Evolutionary conservation across 768 basidiomycete genomes (phyloP), one percentile per base, ranked within the genome.

Genomic region (Suillus plorans): DNA sequence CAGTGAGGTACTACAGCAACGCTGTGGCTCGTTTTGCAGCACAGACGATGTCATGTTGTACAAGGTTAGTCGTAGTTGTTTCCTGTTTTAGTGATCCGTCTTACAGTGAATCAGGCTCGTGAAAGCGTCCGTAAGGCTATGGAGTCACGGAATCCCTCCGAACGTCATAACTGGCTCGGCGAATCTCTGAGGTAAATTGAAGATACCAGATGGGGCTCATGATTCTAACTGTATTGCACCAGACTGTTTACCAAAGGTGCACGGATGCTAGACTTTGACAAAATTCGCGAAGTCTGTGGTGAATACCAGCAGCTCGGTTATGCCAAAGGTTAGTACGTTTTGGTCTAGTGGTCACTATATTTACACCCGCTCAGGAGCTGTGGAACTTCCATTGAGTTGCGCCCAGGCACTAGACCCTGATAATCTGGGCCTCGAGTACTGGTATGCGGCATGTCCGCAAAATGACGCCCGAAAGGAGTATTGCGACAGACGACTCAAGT

Each of bases 1-100:
- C 75, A 97, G 94, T 73, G 95, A 98, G 71, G 88, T 95, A 50
- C 79, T 99, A 45, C 97, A 99, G 73, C 89, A 92, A 70, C 85
- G 95, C 74, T 99, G 97, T 69, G 96, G 97, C 3, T 94, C 95
- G 16, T 99, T 99, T 84, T 98, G 95, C 77, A 96, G 96, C 69
- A 90, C 96, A 2, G 97, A 98, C 72, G 97, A 99, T 78, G 97
- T 99, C 52, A 92, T 97, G 85, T 77, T 97, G 36, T 98, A 99
- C 81, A 99, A 99, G 83, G 95, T 88, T 69, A 63, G 78, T 69
- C 37, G 34, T 62, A 63, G 52, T 62, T n/a, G 20, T 20, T 47
- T 63, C 61, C 14, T 20, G 49, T 60, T 56, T 53, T 44, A 45
- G 16, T 53, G n/a, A 25, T 63, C 18, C 57, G n/a, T n/a, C 58